These are phyloP conservation scores for Neofusicoccum ribis DNA, from an alignment of 2,329 filamentous ascomycete genomes.

Conservation along the genomic window DNA sequence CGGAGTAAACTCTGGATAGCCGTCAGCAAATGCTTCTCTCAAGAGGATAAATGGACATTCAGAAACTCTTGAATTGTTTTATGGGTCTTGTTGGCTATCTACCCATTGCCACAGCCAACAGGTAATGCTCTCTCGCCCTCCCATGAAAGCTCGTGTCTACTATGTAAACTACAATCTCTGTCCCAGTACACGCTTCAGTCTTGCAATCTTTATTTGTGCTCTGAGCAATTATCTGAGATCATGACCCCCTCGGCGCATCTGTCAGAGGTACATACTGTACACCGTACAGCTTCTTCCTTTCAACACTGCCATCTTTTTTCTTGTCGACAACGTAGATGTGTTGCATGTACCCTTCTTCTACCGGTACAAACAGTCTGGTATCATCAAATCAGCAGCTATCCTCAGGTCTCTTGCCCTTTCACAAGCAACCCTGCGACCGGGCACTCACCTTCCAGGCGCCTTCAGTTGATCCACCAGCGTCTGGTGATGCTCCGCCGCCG, in stretches of 20 bases:
- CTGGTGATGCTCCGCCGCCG: constrained; percentile 71
- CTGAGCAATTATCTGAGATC: background rate
- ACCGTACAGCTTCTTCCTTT: constrained; percentile 63
- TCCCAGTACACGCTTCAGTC: too few relatives aligned
- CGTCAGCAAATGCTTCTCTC: too few relatives aligned
- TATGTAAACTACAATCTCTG: too few relatives aligned
- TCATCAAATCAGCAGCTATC: background rate
- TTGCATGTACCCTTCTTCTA: constrained; percentile 60
- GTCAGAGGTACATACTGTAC: constrained; percentile 78
- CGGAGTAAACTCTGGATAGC: too few relatives aligned
- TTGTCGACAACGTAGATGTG: constrained; percentile 76
- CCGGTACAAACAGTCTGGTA: constrained; percentile 70
- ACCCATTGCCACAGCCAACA: too few relatives aligned
- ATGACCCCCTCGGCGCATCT: constrained; percentile 56
- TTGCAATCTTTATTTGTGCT: background rate
- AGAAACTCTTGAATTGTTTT: too few relatives aligned
- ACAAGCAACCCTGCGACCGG: too few relatives aligned
- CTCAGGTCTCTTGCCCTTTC: background rate
- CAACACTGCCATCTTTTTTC: constrained; percentile 62
- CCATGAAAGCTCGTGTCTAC: too few relatives aligned
- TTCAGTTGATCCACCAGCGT: constrained; percentile 75
- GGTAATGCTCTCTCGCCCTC: too few relatives aligned
- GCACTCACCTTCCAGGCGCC: constrained; percentile 60
- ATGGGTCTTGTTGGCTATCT: too few relatives aligned
- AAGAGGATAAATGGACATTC: too few relatives aligned